Evolutionary conservation across 2,329 filamentous ascomycete genomes (phyloP), one percentile per base, ranked within the genome.

Genomic region (Orbilia blumenaviensis): DNA sequence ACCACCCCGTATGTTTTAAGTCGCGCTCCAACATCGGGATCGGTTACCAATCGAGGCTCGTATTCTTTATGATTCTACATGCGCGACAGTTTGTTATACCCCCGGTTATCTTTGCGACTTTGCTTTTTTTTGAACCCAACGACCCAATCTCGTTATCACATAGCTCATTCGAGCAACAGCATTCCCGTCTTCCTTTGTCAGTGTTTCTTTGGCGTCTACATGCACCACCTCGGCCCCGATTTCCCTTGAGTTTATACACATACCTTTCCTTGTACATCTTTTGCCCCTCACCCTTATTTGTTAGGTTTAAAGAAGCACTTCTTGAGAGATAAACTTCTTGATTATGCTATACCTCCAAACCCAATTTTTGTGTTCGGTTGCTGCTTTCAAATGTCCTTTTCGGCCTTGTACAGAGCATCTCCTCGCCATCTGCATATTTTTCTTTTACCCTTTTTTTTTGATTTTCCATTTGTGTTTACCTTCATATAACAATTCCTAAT

Each of bases 181-280:
- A 67, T 75, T 66, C 41, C 56, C 63, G 32, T 76, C 50, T 60
- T 67, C 54, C 46, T 64, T 64, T 68, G 71, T 74, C 62, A 54
- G n/a, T 52, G 56, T 75, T 58, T 62, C 52, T 54, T 76, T 76
- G 72, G 72, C 72, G 72, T 76, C 72, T 76, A 58, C 72, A 69
- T 76, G 68, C 72, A 69, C 64, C 72, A 68, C 66, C 60, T 76
- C 64, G 64, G 72, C 63, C 60, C 64, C 72, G 36, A 63, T 48
- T 68, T 62, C 63, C 64, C 46, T 76, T 76, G 72, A 50, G 72
- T 76, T n/a, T 41, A 69, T 54, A 69, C 61, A 54, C 48, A 27
- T 76, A 64, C 50, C 56, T 69, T 76, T 76, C 64, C 72, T 76
- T 76, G 72, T 76, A 76, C 64, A 76, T 76, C 64, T 76, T 76